A percentile compares a stretch with the other conserved stretches of the same genome.
Evolutionary conservation across 371 early-diverging fungal species (phyloP).

Genomic region (Parasitella parasitica): DNA sequence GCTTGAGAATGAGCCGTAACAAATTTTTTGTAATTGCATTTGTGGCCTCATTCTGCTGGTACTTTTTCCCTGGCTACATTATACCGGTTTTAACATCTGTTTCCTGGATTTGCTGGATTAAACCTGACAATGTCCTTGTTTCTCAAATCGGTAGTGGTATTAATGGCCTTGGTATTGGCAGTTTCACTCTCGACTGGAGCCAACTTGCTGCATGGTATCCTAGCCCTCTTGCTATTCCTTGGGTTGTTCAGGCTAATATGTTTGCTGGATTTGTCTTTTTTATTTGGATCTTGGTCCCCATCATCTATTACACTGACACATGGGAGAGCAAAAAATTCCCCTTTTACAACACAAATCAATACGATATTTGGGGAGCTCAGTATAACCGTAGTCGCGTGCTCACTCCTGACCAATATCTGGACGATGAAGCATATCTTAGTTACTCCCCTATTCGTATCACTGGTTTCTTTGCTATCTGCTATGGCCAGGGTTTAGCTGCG

Average conservation of each 20-base stretch:
- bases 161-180: constrained; percentile 57
- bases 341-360: constrained; percentile 57
- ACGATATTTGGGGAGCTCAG: constrained; percentile 46
- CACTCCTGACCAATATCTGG: constrained; percentile 56
- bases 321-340: constrained; percentile 64
- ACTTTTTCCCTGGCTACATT: constrained; percentile 60
- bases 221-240: constrained; percentile 46
- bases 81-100: constrained; percentile 52
- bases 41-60: constrained; percentile 37
- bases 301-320: constrained; percentile 63
- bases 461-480: constrained; percentile 72
- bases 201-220: constrained; percentile 40
- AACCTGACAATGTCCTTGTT: constrained; percentile 58
- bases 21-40: constrained; percentile 67
- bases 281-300: constrained; percentile 69
- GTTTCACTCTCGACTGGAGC: constrained; percentile 67
- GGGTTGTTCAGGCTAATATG: constrained; percentile 71
- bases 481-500: constrained; percentile 66
- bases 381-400: constrained; percentile 60
- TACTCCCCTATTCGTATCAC: constrained; percentile 78
- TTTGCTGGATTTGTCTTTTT: constrained; percentile 63
- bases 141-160: constrained; percentile 58
- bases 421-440: constrained; percentile 59
- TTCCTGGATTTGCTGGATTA: constrained; percentile 63
- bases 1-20: constrained; percentile 45